Evolutionary conservation across 495 filamentous ascomycete species (phyloP), one percentile per base, ranked within the genome.

Genomic region (Aspergillus wentii): DNA sequence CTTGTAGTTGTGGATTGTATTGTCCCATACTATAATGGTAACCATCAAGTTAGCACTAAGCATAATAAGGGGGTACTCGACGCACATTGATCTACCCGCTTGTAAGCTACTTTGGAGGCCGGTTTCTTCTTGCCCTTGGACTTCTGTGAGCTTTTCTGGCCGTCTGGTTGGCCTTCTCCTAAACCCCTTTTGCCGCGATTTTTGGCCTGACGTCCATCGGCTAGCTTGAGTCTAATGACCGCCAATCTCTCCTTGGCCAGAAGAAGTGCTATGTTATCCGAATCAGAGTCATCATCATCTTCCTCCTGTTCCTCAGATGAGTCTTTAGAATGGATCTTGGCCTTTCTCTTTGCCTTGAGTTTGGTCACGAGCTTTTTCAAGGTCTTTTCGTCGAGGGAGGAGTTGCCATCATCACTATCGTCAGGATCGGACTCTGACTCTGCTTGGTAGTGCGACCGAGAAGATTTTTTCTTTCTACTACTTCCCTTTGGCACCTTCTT

Each of bases 11-110:
- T 90, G 84, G 41, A 87, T 85, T 6, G 76, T 76, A 43, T 72
- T 83, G 47, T 88, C 83, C 80, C 81, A 88, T 25, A 88, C 72
- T 76, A 27, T 33, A n/a, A 13, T 3, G 23, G 4, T 3, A 16
- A 38, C 26, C 29, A 14, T 1, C 2, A 36, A 27, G 16, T 39
- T 35, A 43, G 30, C 19, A 6, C 39, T 16, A 15, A 30, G 17
- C 8, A 8, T 14, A 31, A 35, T 5, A 8, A 17, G 15, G 37
- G 0, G 14, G 15, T 16, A 10, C 10, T 10, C 23, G 11, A 63
- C 72, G 51, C 48, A 75, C 71, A 68, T 59, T 94, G 80, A 63
- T 95, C 89, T 2, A 94, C 86, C 14, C 89, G 77, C 64, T 94
- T 92, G 62, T 76, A 95, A 26, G 85, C 86, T 21, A 87, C 70